Percentiles rank a stretch among this genome's conserved stretches.
Evolutionary conservation across 345 rosid genomes (phyloP).

Genomic region (Litchi chinensis): DNA sequence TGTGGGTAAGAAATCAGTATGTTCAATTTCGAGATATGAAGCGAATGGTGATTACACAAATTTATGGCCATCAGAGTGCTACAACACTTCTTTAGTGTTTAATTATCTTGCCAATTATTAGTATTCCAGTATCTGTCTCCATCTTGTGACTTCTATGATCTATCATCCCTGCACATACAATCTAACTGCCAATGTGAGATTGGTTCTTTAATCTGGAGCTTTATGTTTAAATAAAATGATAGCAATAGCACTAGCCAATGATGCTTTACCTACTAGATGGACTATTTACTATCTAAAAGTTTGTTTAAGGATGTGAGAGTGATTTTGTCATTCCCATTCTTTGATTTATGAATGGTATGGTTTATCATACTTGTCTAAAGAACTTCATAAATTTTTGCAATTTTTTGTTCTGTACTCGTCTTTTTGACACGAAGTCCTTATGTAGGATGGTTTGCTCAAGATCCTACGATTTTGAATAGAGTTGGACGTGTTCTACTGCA

Average conservation of each 20-base stretch:
- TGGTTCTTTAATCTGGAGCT: not conserved
- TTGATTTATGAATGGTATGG: not conserved
- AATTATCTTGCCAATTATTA: not conserved
- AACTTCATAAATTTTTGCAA: not conserved
- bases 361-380: not conserved
- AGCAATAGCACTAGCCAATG: not conserved
- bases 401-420: not conserved
- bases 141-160: not conserved
- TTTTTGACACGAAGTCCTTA: conserved; percentile 15
- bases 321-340: not conserved
- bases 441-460: conserved; percentile 93
- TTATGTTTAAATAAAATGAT: not conserved
- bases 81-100: not conserved
- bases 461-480: conserved; percentile 57
- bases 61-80: not conserved
- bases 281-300: not conserved
- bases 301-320: not conserved
- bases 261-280: not conserved
- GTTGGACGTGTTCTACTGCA: conserved; percentile 67
- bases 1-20: conserved; percentile 59
- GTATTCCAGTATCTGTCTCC: not conserved
- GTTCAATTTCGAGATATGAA: not conserved
- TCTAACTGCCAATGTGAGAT: not conserved
- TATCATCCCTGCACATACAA: not conserved
- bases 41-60: not conserved